Evolutionary conservation across 176 grass and related monocot genomes (phyloP), one percentile per base, ranked within the genome.

Genomic region (Phragmites australis): DNA sequence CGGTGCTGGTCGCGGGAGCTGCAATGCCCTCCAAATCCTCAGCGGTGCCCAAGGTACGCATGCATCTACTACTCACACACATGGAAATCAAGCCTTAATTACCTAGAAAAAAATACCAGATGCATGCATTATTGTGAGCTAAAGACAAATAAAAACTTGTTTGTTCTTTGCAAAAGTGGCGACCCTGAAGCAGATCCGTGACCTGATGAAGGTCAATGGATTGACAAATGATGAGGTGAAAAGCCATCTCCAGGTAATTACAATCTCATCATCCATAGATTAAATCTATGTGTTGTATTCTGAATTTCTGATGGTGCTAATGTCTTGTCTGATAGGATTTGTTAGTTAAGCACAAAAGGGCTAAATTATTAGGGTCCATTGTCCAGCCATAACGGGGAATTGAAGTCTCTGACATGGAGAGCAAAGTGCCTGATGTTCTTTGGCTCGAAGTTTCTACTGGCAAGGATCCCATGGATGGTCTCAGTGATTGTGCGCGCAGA

Each of bases 211-310:
- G 79, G 93, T 96, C 47, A 90, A 96, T 74, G 93, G 90, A 89
- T 87, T 96, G 78, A 92, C 93, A 85, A 96, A 96, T 89, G 93
- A 96, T 90, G 93, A 96, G 82, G 93, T 96, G 86, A 96, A 96
- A 91, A 96, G 93, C 81, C 93, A 96, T 90, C 86, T 96, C 64
- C 93, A 96, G 93, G 93, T 96, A 78, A 85, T 81, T 81, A 85
- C 56, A 81, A 84, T 81, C 85, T 75, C 82, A 78, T 77, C 77
- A 72, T 62, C 0, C 25, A 2, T 12, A 29, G 18, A 44, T 8
- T 49, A 68, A 44, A 26, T 76, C 0, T 25, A 9, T 77, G 26
- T 54, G 16, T 64, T 77, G 10, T 47, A 82, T 75, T 65, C 39
- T 37, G 34, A 37, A 37, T 37, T 37, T 37, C 34, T 70, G 51